Base-by-base conservation (phyloP, 768 basidiomycete species). In the Botryobasidium botryosum region DNA sequence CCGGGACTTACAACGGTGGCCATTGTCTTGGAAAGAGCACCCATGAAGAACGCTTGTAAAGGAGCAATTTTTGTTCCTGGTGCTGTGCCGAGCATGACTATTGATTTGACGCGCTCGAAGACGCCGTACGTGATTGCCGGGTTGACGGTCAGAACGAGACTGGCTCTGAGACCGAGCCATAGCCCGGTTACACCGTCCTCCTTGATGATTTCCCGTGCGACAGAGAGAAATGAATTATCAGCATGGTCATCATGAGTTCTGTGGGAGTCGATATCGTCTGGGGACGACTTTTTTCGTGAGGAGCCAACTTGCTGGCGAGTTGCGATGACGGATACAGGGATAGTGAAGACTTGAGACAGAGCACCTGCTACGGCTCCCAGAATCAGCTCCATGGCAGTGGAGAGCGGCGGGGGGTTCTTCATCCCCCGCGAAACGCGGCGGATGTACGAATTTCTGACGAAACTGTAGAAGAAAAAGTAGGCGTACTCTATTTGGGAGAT, bases 401-500 rank as follows among this genome's bases (percentile, higher is more conserved):
- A 83, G 4, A 87, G 63, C 3, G 72, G 61, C 15, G 72, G 74
- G 0, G 72, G 49, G 45, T 52, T 50, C 52, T 75, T 77, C 24
- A 74, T 67, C 4, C 80, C 77, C 17, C 68, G 63, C 8, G 70
- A 62, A 39, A 86, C 62, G 15, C 84, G 73, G 55, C 74, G 78
- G 53, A 82, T 73, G 62, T 90, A 90, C 4, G 81, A 70, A 18
- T 70, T 75, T 52, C 94, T 75, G 21, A 97, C 81, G 60, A 88
- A 69, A 18, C 90, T 83, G 60, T 97, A 96, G 67, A 94, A 97
- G 71, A 92, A 97, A 70, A 99, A 99, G 65, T 99, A 99, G 21
- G 94, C 92, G 57, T 91, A 96, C 75, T 94, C 91, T 94, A 48
- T 17, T 5, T 31, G 36, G 31, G 27, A 39, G 50, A 47, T 31